Evolutionary conservation across 768 basidiomycete species (phyloP).

Genomic region (Psilocybe sp.): DNA sequence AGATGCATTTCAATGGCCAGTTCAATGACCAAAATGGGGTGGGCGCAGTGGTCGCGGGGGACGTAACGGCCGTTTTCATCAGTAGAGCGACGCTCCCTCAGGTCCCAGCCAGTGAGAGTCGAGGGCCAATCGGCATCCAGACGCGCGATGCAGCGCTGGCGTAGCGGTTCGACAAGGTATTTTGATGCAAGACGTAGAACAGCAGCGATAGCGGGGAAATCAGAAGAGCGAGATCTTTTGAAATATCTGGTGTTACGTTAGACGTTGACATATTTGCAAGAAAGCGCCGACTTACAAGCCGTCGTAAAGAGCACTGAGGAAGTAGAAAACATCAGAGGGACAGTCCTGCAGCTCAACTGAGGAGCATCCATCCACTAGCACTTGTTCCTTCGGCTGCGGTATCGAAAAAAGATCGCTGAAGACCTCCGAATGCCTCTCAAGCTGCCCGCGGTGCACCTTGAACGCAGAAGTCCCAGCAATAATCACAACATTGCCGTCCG

Average conservation of each 20-base stretch:
- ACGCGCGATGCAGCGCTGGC: conserved; percentile 55
- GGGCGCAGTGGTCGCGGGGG: conserved; percentile 57
- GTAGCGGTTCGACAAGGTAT: conserved; percentile 70
- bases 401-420: conserved; percentile 66
- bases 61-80: conserved; percentile 49
- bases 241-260: conserved; percentile 47
- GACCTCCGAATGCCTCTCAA: conserved; percentile 75
- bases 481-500: conserved; percentile 69
- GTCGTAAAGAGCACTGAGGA: conserved; percentile 71
- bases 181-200: conserved; percentile 74
- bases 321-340: conserved; percentile 64
- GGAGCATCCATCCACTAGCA: conserved; percentile 54
- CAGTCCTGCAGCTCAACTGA: conserved; percentile 63
- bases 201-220: conserved; percentile 59
- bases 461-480: conserved; percentile 56
- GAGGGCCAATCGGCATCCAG: conserved; percentile 66
- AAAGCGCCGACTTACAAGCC: conserved; percentile 68
- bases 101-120: conserved; percentile 68
- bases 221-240: conserved; percentile 41
- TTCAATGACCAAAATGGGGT: conserved; percentile 69
- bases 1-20: conserved; percentile 66
- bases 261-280: not conserved
- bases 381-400: conserved; percentile 51
- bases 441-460: conserved; percentile 73
- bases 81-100: conserved; percentile 55